Evolutionary conservation across 2,329 filamentous ascomycete species (phyloP).

Genomic region (Golovinomyces cichoracearum): DNA sequence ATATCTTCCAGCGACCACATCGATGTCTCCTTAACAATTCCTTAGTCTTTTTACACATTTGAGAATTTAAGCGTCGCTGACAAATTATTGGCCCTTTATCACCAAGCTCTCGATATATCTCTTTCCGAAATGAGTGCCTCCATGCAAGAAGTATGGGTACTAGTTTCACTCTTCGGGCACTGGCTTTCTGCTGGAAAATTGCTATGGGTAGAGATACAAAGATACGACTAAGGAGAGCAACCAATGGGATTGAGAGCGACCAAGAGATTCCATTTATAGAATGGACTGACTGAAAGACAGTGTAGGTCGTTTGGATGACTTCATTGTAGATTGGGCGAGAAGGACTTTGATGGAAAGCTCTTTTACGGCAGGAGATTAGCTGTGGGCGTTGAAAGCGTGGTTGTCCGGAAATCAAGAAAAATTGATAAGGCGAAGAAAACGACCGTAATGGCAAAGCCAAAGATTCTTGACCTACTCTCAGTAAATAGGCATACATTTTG

Average conservation of each 20-base stretch:
- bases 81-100: constrained; percentile 8
- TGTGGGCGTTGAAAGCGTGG: too few species aligned
- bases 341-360: constrained; percentile 25
- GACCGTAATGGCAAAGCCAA: too few species aligned
- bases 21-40: constrained; percentile 16
- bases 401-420: too few species aligned
- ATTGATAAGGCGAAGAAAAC: too few species aligned
- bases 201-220: constrained; percentile 22
- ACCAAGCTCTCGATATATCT: constrained; percentile 10
- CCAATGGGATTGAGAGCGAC: constrained; percentile 27
- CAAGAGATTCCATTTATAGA: constrained; percentile 23
- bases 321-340: constrained; percentile 18
- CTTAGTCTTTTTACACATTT: constrained; percentile 8
- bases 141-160: constrained; percentile 19
- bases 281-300: constrained; percentile 25
- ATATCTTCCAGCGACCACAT: constrained; percentile 15
- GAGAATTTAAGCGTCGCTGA: constrained; percentile 6
- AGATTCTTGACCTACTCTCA: too few species aligned
- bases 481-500: too few species aligned
- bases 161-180: constrained; percentile 19
- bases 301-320: constrained; percentile 18
- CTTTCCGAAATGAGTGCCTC: constrained; percentile 11
- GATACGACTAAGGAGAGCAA: constrained; percentile 25
- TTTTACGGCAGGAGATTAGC: too few species aligned
- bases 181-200: constrained; percentile 18